These are phyloP conservation scores for Cetradonia linearis DNA, from an alignment of 495 filamentous ascomycete species.

Conservation along the genomic window DNA sequence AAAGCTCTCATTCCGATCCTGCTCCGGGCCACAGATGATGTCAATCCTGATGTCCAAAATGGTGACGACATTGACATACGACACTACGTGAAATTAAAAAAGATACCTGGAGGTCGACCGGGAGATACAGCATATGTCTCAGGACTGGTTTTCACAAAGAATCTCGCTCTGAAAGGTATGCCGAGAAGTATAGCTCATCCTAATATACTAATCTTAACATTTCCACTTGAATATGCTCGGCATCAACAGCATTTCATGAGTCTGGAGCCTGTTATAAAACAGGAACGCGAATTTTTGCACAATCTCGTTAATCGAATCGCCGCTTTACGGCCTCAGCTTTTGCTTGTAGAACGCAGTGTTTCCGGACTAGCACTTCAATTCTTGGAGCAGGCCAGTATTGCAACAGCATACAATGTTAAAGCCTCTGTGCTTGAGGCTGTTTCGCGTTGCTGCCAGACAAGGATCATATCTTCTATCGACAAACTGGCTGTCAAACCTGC, in stretches of 20 bases:
- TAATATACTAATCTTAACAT: conserved; percentile 84
- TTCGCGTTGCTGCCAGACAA: conserved; percentile 77
- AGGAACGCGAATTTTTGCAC: conserved; percentile 88
- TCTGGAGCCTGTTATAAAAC: conserved; percentile 88
- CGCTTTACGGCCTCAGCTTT: conserved; percentile 68
- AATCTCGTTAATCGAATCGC: conserved; percentile 90
- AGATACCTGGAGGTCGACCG: conserved; percentile 80
- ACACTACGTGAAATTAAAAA: conserved; percentile 98
- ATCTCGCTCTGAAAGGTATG: conserved; percentile 93
- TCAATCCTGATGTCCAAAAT: conserved; percentile 78
- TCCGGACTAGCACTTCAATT: conserved; percentile 83
- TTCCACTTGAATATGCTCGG: conserved; percentile 91
- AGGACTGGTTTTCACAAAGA: conserved; percentile 94
- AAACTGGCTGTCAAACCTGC: conserved; percentile 78
- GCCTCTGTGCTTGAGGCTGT: conserved; percentile 90
- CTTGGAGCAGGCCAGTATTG: conserved; percentile 76
- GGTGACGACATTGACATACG: conserved; percentile 96
- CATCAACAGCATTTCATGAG: conserved; percentile 98
- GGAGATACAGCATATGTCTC: conserved; percentile 91
- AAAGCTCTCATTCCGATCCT: conserved; percentile 85
- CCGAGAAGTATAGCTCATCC: conserved; percentile 72
- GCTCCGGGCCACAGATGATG: conserved; percentile 83
- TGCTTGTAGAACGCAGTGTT: conserved; percentile 83
- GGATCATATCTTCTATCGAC: conserved; percentile 89
- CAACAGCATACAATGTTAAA: conserved; percentile 93